Percentiles rank a stretch among this genome's conserved stretches.
Evolutionary conservation across 2,329 filamentous ascomycete genomes (phyloP).

Genomic region (Aspergillus pseudoterreus): DNA sequence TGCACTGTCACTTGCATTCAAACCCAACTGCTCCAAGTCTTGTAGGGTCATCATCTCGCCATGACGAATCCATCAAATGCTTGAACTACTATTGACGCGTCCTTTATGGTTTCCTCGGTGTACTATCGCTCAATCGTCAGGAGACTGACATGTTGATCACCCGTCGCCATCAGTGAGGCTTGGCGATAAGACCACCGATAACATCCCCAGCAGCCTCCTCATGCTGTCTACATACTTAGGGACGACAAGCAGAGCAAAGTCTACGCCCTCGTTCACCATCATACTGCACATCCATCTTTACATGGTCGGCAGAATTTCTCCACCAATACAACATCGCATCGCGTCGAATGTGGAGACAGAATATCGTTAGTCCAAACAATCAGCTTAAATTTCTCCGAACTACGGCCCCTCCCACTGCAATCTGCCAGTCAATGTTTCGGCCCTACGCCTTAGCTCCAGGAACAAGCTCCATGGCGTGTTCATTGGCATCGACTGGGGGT

Average conservation of each 20-base stretch:
- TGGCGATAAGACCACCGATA: too few relatives aligned
- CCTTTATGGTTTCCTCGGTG: too few relatives aligned
- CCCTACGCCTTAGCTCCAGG: background rate
- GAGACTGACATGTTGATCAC: too few relatives aligned
- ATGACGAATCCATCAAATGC: too few relatives aligned
- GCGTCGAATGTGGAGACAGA: background rate
- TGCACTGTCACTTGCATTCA: background rate
- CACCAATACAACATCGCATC: conserved; percentile 7
- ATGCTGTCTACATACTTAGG: too few relatives aligned
- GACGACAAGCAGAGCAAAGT: background rate
- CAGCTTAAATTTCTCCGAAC: background rate
- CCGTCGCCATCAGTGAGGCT: too few relatives aligned
- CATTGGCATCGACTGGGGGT: background rate
- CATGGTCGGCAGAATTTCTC: conserved; percentile 2
- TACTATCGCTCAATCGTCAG: too few relatives aligned
- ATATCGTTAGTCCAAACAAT: background rate
- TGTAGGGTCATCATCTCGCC: too few relatives aligned
- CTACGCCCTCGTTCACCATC: background rate
- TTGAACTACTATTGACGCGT: too few relatives aligned
- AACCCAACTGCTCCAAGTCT: too few relatives aligned
- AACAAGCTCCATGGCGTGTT: background rate
- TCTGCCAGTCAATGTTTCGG: background rate
- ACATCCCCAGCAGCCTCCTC: too few relatives aligned
- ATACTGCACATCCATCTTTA: background rate
- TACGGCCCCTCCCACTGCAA: background rate